These are phyloP conservation scores for Hypoxylon sp. DNA, from an alignment of 2,329 filamentous ascomycete species.

Conservation along the genomic window DNA sequence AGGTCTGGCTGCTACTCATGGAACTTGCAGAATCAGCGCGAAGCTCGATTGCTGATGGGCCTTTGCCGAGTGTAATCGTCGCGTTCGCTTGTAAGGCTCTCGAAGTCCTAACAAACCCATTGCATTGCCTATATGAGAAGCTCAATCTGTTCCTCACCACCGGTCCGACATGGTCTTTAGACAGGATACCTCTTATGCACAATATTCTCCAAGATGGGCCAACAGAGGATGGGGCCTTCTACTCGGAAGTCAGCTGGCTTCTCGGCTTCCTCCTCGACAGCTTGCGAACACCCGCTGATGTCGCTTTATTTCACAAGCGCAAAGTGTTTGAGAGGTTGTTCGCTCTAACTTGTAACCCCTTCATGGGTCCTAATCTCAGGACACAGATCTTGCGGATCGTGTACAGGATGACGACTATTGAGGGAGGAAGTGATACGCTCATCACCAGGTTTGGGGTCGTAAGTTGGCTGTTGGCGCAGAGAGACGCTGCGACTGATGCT, in stretches of 20 bases:
- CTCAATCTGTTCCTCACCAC: conserved; percentile 87
- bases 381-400: conserved; percentile 51
- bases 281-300: conserved; percentile 50
- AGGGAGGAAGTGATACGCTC: conserved; percentile 54
- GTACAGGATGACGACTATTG: conserved; percentile 50
- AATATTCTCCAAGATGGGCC: conserved; percentile 70
- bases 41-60: conserved; percentile 65
- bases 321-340: conserved; percentile 68
- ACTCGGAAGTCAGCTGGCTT: conserved; percentile 55
- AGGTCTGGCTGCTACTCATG: conserved; percentile 83
- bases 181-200: conserved; percentile 79
- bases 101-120: conserved; percentile 78
- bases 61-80: conserved; percentile 81
- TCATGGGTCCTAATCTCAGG: conserved; percentile 50
- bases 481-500: conserved; percentile 41
- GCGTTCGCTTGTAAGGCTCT: conserved; percentile 81
- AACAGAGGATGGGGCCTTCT: conserved; percentile 52
- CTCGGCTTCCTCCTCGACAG: conserved; percentile 53
- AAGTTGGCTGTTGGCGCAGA: conserved; percentile 52
- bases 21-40: conserved; percentile 84
- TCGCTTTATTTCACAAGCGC: conserved; percentile 52
- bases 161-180: conserved; percentile 80
- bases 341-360: conserved; percentile 52
- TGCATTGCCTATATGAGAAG: conserved; percentile 88
- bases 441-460: conserved; percentile 54